phyloP scores from a whole-genome alignment of 495 filamentous ascomycete genomes.

The Podospora anserina region DNA sequence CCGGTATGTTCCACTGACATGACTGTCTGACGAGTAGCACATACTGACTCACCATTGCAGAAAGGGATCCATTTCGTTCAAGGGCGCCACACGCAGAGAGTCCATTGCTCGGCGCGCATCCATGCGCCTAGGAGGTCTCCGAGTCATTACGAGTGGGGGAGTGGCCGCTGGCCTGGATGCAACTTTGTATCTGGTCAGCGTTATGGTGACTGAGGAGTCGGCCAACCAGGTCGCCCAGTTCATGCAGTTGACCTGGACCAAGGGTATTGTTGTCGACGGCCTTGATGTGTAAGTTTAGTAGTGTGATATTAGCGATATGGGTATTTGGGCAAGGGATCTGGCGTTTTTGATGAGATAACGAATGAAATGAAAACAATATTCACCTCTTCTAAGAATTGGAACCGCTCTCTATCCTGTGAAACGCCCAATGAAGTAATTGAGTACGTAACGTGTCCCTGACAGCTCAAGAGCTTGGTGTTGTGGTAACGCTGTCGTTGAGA shows the following conservation, averaged over 20 bases:
- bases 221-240: slow-evolving; percentile 64
- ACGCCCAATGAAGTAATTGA: background rate
- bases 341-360: slow-evolving; percentile 7
- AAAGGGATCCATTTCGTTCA: slow-evolving; percentile 72
- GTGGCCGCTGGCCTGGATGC: slow-evolving; percentile 76
- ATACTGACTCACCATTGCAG: slow-evolving; percentile 25
- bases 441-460: background rate
- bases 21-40: no score
- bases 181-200: slow-evolving; percentile 70
- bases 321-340: slow-evolving; percentile 3
- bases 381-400: background rate
- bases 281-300: slow-evolving; percentile 59
- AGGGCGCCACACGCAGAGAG: slow-evolving; percentile 61
- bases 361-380: background rate
- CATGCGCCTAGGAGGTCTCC: slow-evolving; percentile 64
- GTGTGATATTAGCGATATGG: slow-evolving; percentile 16
- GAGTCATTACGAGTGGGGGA: slow-evolving; percentile 74
- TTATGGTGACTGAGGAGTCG: slow-evolving; percentile 63
- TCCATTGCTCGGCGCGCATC: slow-evolving; percentile 63
- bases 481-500: background rate
- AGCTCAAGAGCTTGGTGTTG: background rate
- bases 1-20: slow-evolving; percentile 41
- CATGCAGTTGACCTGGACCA: slow-evolving; percentile 70
- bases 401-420: background rate
- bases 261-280: slow-evolving; percentile 66